Evolutionary conservation across 345 rosid genomes (phyloP).

Genomic region (Salix arbutifolia): DNA sequence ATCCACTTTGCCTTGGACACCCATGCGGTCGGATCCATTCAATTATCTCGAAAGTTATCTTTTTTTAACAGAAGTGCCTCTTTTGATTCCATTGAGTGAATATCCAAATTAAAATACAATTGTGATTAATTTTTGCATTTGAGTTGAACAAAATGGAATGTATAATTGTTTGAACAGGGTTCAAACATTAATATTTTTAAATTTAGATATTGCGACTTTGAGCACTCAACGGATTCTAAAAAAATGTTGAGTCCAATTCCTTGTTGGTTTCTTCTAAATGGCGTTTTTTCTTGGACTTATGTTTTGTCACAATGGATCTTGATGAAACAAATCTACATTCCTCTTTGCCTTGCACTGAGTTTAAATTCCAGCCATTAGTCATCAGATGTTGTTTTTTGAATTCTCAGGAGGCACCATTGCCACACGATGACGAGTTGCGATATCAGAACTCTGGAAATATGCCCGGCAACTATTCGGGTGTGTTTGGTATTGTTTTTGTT

Average conservation of each 20-base stretch:
- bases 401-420: conserved; percentile 67
- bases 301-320: background rate
- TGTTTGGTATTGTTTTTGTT: too few species aligned
- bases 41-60: too few species aligned
- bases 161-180: too few species aligned
- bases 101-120: too few species aligned
- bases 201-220: background rate
- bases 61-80: too few species aligned
- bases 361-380: background rate
- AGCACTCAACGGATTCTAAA: background rate
- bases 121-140: too few species aligned
- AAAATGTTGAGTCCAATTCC: background rate
- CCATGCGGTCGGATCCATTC: background rate
- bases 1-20: background rate
- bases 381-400: conserved; percentile 7
- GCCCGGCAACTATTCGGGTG: too few species aligned
- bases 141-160: too few species aligned
- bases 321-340: background rate
- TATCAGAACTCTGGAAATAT: conserved; percentile 69
- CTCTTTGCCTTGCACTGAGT: background rate
- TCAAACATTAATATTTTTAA: too few species aligned
- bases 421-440: conserved; percentile 55
- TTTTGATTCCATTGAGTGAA: too few species aligned
- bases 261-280: background rate
- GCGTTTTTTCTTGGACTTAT: background rate